A percentile compares a stretch with the other conserved stretches of the same genome.
Evolutionary conservation across 257 asterid genomes (phyloP).

Genomic region (Solanum rostratum): DNA sequence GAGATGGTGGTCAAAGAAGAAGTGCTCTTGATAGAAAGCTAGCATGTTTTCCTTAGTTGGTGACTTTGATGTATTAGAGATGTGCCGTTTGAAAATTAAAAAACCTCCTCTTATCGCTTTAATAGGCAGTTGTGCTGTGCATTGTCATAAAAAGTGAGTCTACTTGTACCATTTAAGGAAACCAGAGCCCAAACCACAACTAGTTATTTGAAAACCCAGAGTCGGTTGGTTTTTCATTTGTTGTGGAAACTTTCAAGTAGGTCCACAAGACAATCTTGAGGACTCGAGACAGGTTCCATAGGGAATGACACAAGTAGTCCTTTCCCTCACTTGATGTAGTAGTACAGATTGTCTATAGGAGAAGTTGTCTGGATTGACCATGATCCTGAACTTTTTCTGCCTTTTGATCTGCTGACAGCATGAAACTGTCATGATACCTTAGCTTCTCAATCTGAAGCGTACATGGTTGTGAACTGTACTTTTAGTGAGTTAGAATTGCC

Average conservation of each 20-base stretch:
- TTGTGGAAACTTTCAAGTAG: not conserved
- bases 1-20: not conserved
- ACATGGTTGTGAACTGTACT: not conserved
- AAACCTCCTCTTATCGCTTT: not conserved
- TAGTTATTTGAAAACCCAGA: not conserved
- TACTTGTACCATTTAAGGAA: not conserved
- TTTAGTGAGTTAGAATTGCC: not conserved
- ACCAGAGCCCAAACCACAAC: not conserved
- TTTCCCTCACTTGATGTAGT: not conserved
- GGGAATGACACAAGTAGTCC: not conserved
- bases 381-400: not conserved
- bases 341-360: not conserved
- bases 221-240: not conserved
- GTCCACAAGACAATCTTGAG: not conserved
- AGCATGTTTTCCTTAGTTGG: not conserved
- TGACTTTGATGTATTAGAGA: not conserved
- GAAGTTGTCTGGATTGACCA: not conserved
- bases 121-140: not conserved
- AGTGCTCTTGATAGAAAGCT: not conserved
- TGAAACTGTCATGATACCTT: not conserved
- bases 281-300: not conserved
- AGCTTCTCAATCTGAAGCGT: not conserved
- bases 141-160: not conserved
- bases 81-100: not conserved
- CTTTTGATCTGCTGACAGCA: not conserved